Percentiles rank a stretch among this genome's conserved stretches.
These are phyloP conservation scores for Ceriops zippeliana DNA, from an alignment of 345 rosid genomes.

Conservation along the genomic window DNA sequence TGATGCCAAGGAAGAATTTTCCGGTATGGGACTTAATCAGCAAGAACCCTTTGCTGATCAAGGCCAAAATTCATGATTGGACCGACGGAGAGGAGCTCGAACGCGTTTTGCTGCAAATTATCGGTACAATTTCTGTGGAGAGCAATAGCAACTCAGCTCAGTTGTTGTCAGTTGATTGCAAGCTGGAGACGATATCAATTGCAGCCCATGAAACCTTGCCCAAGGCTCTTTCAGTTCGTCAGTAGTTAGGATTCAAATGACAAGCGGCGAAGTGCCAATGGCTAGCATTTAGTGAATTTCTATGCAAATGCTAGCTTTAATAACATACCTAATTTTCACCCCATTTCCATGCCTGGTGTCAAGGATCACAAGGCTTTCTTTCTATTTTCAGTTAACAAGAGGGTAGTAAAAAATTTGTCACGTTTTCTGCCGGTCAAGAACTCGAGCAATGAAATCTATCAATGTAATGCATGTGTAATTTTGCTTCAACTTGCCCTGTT, in stretches of 20 bases:
- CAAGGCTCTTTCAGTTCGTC: constrained; percentile 41
- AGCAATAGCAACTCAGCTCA: background rate
- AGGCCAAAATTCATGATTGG: constrained; percentile 74
- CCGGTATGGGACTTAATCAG: constrained; percentile 76
- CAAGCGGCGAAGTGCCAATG: too few relatives aligned
- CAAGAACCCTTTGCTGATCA: constrained; percentile 45
- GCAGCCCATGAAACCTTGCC: constrained; percentile 33
- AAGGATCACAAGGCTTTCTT: background rate
- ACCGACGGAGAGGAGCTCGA: constrained; percentile 63
- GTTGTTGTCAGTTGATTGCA: constrained; percentile 46
- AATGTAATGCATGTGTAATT: too few relatives aligned
- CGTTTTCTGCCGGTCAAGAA: too few relatives aligned
- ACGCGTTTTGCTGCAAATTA: constrained; percentile 31
- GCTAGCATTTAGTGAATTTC: too few relatives aligned
- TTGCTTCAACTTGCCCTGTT: too few relatives aligned
- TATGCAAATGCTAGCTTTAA: background rate
- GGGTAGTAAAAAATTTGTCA: background rate
- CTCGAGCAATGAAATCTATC: too few relatives aligned
- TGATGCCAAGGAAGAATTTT: constrained; percentile 86
- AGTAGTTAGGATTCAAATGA: constrained; percentile 13
- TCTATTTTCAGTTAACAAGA: background rate
- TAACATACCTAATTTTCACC: background rate
- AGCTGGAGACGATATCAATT: constrained; percentile 39
- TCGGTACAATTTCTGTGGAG: constrained; percentile 23
- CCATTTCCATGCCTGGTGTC: background rate